Evolutionary conservation across 441 rosid genomes (phyloP).

Genomic region (Daphne laureola): DNA sequence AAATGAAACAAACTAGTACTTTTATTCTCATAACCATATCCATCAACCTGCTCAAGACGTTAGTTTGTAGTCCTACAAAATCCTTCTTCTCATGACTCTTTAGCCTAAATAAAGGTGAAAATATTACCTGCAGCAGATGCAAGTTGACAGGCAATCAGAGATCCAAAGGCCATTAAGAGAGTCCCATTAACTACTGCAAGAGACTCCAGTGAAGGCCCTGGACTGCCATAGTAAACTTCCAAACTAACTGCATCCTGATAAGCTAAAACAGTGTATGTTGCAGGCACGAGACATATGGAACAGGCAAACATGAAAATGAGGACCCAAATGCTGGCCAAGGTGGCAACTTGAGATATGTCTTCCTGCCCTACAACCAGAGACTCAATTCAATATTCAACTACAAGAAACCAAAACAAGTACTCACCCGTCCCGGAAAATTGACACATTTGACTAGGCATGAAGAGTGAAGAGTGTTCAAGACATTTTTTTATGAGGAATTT

Average conservation of each 20-base stretch:
- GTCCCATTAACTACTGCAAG: constrained; percentile 44
- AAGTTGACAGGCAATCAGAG: constrained; percentile 65
- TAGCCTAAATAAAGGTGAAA: constrained; percentile 10
- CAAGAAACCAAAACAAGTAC: constrained; percentile 2
- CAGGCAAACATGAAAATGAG: constrained; percentile 65
- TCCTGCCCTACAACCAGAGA: constrained; percentile 91
- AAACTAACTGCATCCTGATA: constrained; percentile 43
- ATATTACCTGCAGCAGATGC: constrained; percentile 71
- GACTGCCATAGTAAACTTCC: constrained; percentile 33
- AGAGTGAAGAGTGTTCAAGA: no score
- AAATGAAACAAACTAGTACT: no score
- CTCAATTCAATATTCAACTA: constrained; percentile 44
- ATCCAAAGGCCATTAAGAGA: constrained; percentile 58
- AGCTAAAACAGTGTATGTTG: constrained; percentile 50
- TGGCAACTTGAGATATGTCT: constrained; percentile 76
- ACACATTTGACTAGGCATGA: no score
- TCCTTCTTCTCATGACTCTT: neutral
- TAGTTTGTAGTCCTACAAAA: neutral
- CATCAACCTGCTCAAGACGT: neutral
- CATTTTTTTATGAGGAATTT: no score
- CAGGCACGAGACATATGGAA: constrained; percentile 47
- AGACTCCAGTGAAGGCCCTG: constrained; percentile 37
- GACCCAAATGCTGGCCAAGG: constrained; percentile 81
- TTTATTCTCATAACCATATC: no score
- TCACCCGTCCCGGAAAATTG: no score